These are phyloP conservation scores for Claviceps citrina DNA, from an alignment of 2,329 filamentous ascomycete species.

Conservation along the genomic window DNA sequence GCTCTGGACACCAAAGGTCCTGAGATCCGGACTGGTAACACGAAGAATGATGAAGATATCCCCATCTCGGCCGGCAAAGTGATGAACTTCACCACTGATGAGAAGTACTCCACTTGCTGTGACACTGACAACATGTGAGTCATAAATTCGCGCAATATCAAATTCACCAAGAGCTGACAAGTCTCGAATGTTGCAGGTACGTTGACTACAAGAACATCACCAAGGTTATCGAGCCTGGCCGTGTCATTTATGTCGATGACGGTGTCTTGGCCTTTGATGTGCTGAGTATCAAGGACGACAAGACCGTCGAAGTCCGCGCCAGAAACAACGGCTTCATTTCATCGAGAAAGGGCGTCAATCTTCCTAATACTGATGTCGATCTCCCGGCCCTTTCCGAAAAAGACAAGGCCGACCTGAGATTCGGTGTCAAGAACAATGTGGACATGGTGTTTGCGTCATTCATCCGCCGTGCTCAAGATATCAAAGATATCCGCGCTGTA, in stretches of 20 bases:
- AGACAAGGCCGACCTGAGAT: slow-evolving; percentile 84
- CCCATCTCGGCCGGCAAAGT: slow-evolving; percentile 71
- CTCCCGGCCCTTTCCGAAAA: slow-evolving; percentile 95
- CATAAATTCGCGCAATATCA: neutral
- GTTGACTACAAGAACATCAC: slow-evolving; percentile 99
- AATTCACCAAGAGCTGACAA: neutral
- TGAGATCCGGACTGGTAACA: slow-evolving; percentile 48
- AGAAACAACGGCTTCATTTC: slow-evolving; percentile 98
- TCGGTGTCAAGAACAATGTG: slow-evolving; percentile 96
- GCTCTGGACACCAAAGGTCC: slow-evolving; percentile 63
- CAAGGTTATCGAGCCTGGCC: slow-evolving; percentile 83
- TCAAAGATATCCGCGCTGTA: slow-evolving; percentile 79
- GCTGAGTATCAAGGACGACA: slow-evolving; percentile 67
- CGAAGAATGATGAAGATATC: slow-evolving; percentile 74
- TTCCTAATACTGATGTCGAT: slow-evolving; percentile 96
- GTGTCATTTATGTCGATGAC: slow-evolving; percentile 95
- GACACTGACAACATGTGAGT: slow-evolving; percentile 87
- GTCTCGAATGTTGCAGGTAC: slow-evolving; percentile 41
- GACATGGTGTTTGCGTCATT: slow-evolving; percentile 99
- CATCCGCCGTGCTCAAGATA: slow-evolving; percentile 87
- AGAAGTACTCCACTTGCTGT: slow-evolving; percentile 69
- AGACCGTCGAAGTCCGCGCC: slow-evolving; percentile 74
- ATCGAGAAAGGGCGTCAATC: slow-evolving; percentile 97
- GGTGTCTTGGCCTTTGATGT: slow-evolving; percentile 96
- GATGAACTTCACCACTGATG: slow-evolving; percentile 94